phyloP scores from a whole-genome alignment of 2,329 filamentous ascomycete genomes.

The Cladorrhinum sp. region DNA sequence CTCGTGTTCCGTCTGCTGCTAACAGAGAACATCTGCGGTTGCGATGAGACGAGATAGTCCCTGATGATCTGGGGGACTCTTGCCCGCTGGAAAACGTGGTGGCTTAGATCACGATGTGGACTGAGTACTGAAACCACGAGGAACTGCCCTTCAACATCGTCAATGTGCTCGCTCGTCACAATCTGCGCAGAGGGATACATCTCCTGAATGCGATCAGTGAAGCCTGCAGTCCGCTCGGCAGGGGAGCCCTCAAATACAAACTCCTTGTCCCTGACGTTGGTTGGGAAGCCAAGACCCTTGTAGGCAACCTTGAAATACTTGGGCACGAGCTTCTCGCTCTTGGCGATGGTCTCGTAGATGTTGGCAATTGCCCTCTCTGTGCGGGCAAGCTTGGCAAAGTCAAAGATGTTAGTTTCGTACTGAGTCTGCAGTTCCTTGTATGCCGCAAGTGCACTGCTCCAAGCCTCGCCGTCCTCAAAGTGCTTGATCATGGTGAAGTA shows the following conservation, averaged over 20 bases:
- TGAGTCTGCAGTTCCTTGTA: constrained; percentile 91
- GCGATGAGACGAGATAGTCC: constrained; percentile 79
- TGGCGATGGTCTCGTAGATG: constrained; percentile 84
- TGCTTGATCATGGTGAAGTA: constrained; percentile 95
- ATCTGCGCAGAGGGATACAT: constrained; percentile 85
- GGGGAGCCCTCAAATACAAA: constrained; percentile 85
- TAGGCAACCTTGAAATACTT: constrained; percentile 92
- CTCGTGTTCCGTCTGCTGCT: constrained; percentile 68
- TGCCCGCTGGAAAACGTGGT: constrained; percentile 85
- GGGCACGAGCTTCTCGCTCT: constrained; percentile 72
- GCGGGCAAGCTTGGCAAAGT: constrained; percentile 87
- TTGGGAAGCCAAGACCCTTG: constrained; percentile 82
- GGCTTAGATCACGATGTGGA: constrained; percentile 74
- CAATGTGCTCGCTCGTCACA: constrained; percentile 63
- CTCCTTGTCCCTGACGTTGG: constrained; percentile 79
- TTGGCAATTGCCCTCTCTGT: constrained; percentile 87
- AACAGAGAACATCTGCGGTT: constrained; percentile 75
- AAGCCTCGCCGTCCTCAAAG: constrained; percentile 91
- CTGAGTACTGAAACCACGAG: constrained; percentile 77
- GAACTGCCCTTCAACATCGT: constrained; percentile 88
- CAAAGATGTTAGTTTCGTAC: constrained; percentile 85
- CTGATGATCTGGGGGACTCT: constrained; percentile 77
- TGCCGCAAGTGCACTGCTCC: constrained; percentile 81
- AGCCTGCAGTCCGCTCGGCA: constrained; percentile 72
- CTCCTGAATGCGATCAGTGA: constrained; percentile 88